These are phyloP conservation scores for Suillus placidus DNA, from an alignment of 768 basidiomycete species.

Conservation along the genomic window DNA sequence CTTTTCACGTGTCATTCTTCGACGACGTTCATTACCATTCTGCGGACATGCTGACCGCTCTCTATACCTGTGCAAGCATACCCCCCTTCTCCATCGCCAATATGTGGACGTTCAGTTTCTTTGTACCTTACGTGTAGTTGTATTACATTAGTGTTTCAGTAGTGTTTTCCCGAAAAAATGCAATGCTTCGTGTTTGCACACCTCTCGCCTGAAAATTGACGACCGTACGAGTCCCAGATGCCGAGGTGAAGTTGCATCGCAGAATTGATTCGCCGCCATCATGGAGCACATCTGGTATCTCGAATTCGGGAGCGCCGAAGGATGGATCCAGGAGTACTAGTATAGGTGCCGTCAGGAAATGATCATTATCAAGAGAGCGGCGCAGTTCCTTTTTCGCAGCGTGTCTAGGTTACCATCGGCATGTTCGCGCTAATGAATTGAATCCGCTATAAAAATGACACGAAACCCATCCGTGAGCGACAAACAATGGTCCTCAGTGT, in stretches of 20 bases:
- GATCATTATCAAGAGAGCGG: background rate
- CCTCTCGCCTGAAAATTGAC: background rate
- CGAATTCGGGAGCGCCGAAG: background rate
- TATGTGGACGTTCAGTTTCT: background rate
- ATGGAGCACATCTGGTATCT: background rate
- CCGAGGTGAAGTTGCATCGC: background rate
- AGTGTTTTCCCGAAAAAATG: conserved; percentile 1
- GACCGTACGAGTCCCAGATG: background rate
- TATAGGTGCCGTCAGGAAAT: background rate
- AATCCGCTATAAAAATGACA: background rate
- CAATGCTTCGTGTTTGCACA: background rate
- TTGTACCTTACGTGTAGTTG: conserved; percentile 3
- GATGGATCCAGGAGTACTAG: background rate
- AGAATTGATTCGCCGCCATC: background rate
- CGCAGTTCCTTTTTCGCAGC: background rate
- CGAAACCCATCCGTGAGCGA: background rate
- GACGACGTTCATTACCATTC: background rate
- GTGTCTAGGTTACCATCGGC: background rate
- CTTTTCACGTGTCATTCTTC: background rate
- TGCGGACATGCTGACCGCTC: conserved; percentile 10
- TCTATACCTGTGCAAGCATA: conserved; percentile 9
- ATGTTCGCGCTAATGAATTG: background rate
- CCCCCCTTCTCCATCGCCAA: background rate
- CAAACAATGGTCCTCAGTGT: background rate
- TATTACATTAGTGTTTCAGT: background rate